Conservation (phyloP, 23 red algal species). For the Agarophyton chilense region DNA sequence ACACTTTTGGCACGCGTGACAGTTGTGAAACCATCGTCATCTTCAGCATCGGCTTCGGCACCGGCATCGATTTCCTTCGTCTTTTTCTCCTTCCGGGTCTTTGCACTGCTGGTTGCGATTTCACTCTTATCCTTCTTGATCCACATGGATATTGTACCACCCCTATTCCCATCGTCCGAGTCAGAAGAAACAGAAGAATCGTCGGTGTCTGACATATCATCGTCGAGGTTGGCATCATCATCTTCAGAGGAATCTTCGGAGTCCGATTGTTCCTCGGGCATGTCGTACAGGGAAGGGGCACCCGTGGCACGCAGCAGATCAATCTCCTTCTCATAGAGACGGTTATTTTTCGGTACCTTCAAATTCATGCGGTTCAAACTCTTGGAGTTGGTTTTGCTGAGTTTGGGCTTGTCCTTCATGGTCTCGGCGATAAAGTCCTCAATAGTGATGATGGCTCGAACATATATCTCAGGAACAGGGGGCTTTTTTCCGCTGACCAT, state of each 20-base stretch:
- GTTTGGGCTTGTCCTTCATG: constrained; percentile 79
- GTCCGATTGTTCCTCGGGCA: constrained; percentile 52
- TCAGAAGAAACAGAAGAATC: constrained; percentile 50
- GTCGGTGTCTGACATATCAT: constrained; percentile 48
- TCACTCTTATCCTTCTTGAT: constrained; percentile 57
- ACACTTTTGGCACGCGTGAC: constrained; percentile 49
- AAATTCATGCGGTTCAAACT: constrained; percentile 96
- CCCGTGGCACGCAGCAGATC: constrained; percentile 76
- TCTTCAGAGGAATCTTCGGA: constrained; percentile 17
- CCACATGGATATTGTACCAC: constrained; percentile 42
- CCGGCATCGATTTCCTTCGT: constrained; percentile 28
- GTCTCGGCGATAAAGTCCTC: constrained; percentile 78
- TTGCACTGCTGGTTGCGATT: neutral
- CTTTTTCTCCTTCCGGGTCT: constrained; percentile 15
- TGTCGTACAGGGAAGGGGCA: constrained; percentile 58
- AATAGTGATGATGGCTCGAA: constrained; percentile 80
- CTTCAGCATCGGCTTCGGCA: constrained; percentile 54
- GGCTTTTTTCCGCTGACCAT: constrained; percentile 69
- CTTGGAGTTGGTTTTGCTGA: constrained; percentile 98
- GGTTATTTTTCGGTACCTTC: constrained; percentile 85
- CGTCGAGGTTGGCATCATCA: constrained; percentile 4
- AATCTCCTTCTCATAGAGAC: constrained; percentile 75
- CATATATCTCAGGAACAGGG: constrained; percentile 74
- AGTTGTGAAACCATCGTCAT: constrained; percentile 68
- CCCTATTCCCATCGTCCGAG: constrained; percentile 22